Percentiles rank a stretch among this genome's conserved stretches.
These are phyloP conservation scores for Erysimum cheiri DNA, from an alignment of 441 rosid genomes.

Conservation along the genomic window DNA sequence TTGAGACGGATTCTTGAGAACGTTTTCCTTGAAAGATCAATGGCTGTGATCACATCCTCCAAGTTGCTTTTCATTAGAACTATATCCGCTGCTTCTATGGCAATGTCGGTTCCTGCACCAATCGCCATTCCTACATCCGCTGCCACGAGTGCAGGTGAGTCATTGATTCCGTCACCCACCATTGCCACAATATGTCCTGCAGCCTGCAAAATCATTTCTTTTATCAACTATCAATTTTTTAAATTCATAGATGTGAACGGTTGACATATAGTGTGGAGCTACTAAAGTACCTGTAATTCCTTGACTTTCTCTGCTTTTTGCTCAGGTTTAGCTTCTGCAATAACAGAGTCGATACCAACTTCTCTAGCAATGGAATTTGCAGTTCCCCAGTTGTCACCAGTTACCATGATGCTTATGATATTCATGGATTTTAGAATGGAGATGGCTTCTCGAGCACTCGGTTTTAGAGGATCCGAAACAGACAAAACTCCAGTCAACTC, in stretches of 20 bases:
- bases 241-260: background rate
- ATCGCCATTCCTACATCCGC: constrained; percentile 97
- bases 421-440: constrained; percentile 82
- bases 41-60: constrained; percentile 89
- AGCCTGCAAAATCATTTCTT: constrained; percentile 49
- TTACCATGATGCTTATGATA: constrained; percentile 81
- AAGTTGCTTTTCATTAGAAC: constrained; percentile 87
- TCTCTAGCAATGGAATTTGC: constrained; percentile 83
- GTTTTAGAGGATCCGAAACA: constrained; percentile 82
- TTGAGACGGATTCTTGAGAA: constrained; percentile 81
- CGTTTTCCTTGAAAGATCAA: constrained; percentile 83
- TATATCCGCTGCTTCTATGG: constrained; percentile 94
- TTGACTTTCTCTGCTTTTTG: constrained; percentile 89
- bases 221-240: background rate
- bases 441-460: constrained; percentile 71
- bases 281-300: constrained; percentile 66
- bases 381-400: constrained; percentile 97
- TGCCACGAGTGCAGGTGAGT: constrained; percentile 89
- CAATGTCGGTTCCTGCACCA: constrained; percentile 94
- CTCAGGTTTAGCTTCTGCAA: constrained; percentile 93
- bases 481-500: constrained; percentile 72
- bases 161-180: constrained; percentile 96
- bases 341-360: constrained; percentile 74
- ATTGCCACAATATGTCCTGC: constrained; percentile 76
- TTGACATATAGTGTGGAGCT: constrained; percentile 4